Conservation (phyloP, 139 green algal genomes). For the Micractinium sp. region DNA sequence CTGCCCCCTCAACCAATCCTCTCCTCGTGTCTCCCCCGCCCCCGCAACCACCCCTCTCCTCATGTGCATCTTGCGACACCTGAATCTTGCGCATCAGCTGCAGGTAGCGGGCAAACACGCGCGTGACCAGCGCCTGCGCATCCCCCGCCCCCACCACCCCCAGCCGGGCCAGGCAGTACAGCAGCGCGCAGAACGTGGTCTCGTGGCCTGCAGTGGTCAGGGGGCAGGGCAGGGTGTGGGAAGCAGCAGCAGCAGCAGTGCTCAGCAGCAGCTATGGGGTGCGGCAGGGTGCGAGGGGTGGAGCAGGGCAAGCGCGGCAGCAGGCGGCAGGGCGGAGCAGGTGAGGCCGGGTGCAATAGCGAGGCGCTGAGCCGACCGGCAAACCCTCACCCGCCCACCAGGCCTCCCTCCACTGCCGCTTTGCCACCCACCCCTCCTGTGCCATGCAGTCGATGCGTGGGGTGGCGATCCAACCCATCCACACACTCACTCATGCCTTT, state of each 20-base stretch:
- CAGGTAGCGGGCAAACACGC: constrained; percentile 84
- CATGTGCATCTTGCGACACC: not conserved
- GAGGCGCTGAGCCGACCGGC: too few species aligned
- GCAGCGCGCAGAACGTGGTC: constrained; percentile 89
- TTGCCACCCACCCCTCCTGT: too few species aligned
- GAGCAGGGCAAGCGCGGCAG: not conserved
- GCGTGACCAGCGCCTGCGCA: constrained; percentile 42
- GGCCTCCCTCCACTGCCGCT: too few species aligned
- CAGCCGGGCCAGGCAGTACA: constrained; percentile 91
- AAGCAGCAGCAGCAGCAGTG: not conserved
- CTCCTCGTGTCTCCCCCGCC: too few species aligned
- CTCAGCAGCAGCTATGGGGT: too few species aligned
- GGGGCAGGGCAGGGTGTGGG: not conserved
- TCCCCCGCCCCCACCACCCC: constrained; percentile 73
- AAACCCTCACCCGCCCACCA: too few species aligned
- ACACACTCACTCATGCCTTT: not conserved
- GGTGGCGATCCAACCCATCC: too few species aligned
- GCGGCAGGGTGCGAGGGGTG: not conserved
- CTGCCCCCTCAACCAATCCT: not conserved
- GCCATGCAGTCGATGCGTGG: too few species aligned
- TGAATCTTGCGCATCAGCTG: constrained; percentile 92
- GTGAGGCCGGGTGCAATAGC: not conserved
- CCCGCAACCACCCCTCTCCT: not conserved
- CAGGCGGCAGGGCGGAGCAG: not conserved
- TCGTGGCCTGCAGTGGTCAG: constrained; percentile 75